Evolutionary conservation across 2,329 filamentous ascomycete species (phyloP), one percentile per base, ranked within the genome.

Genomic region (Claviceps arundinis): DNA sequence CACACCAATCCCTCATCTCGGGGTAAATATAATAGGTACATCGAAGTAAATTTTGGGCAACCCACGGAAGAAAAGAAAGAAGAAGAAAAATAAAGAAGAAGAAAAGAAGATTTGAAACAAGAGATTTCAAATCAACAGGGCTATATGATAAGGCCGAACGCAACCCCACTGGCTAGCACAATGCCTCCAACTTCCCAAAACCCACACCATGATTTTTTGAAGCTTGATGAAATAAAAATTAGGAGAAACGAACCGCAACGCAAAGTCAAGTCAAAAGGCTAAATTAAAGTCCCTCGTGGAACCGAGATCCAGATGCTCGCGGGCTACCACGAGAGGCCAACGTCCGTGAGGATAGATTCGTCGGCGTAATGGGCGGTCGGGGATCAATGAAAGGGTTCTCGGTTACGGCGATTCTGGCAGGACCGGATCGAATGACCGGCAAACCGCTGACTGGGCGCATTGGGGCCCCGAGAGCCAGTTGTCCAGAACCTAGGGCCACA

Each of bases 371-470:
- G 57, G 26, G 62, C 51, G 19, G 58, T 48, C 57, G 57, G 22
- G 66, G 59, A 43, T 59, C 59, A 26, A 66, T 59, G 52, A 77
- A 77, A 0, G 76, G 75, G 24, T 70, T 73, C 48, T 78, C 75
- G 53, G 77, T 76, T 16, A 84, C 68, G 1, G 82, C 78, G 3
- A 78, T 81, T 51, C 81, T 75, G 17, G 77, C 80, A 16, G 83
- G 83, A n/a, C 82, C 78, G n/a, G 78, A 75, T 55, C 81, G 73
- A 61, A 82, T 75, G 37, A 82, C 70, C n/a, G 77, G 74, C 4
- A 81, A 68, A 9, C 80, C 78, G 60, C 79, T 82, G 51, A 78
- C 73, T 34, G 77, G 77, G 46, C 78, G 72, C 76, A 81, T 81
- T 5, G 78, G 77, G 8, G 72, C 68, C 17, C 78, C 78, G 9